Evolutionary conservation across 73 alveolate genomes (phyloP).

Genomic region (Paramecium sonneborni): DNA sequence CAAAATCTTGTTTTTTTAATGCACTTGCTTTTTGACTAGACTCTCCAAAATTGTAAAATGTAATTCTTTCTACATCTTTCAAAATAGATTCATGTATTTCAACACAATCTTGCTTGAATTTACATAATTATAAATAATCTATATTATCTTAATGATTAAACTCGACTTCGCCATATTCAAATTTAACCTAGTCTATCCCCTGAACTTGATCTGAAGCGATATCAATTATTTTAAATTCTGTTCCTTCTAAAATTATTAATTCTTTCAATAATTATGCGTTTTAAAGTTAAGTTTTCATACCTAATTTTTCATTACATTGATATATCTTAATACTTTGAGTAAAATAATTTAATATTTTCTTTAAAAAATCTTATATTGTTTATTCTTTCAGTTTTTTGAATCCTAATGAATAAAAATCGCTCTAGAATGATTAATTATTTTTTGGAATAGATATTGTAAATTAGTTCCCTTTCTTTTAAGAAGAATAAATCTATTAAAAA

Average conservation of each 20-base stretch:
- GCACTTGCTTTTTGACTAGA: neutral
- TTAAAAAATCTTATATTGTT: neutral
- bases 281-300: neutral
- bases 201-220: neutral
- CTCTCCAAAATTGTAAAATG: neutral
- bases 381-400: neutral
- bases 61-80: neutral
- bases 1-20: neutral
- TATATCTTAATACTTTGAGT: neutral
- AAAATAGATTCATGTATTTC: neutral
- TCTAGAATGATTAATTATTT: neutral
- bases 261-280: neutral
- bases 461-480: neutral
- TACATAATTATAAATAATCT: neutral
- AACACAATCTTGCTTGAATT: slow-evolving; percentile 8
- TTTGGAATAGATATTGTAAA: neutral
- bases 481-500: neutral
- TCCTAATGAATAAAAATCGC: neutral
- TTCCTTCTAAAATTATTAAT: neutral
- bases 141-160: neutral
- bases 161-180: slow-evolving; percentile 6
- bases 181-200: neutral
- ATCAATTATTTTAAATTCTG: slow-evolving; percentile 15
- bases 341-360: neutral
- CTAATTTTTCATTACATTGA: neutral